phyloP scores from a whole-genome alignment of 1,139 yeast genomes.

The Meyerozyma elateridarum region DNA sequence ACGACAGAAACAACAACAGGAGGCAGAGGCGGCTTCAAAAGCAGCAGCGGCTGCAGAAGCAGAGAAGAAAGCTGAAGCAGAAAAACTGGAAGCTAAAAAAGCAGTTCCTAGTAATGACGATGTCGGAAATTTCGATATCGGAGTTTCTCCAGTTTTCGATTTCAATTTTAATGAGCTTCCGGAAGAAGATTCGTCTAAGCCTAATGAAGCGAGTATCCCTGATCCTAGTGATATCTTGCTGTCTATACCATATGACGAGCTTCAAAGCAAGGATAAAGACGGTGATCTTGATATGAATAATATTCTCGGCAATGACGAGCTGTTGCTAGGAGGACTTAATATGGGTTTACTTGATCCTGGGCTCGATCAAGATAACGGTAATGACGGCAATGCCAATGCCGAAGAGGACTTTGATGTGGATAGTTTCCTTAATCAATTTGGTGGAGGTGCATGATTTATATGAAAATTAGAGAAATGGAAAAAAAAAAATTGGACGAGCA shows the following conservation, averaged over 20 bases:
- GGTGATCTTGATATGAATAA: constrained; percentile 39
- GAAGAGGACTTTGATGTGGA: constrained; percentile 44
- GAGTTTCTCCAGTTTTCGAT: constrained; percentile 26
- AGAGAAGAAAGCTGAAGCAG: constrained; percentile 9
- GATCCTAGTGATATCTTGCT: constrained; percentile 39
- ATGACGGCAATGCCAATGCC: constrained; percentile 21
- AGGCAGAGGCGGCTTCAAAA: constrained; percentile 8
- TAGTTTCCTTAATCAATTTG: constrained; percentile 43
- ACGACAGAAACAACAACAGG: constrained; percentile 8
- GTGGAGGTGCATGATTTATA: constrained; percentile 26
- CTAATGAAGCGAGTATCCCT: constrained; percentile 21
- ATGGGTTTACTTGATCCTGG: constrained; percentile 40
- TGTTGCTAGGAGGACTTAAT: constrained; percentile 41
- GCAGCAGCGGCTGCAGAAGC: constrained; percentile 8
- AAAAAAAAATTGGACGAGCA: no score
- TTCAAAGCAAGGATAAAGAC: constrained; percentile 13
- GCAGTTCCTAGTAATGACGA: constrained; percentile 12
- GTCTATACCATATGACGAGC: constrained; percentile 25
- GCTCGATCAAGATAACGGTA: constrained; percentile 17
- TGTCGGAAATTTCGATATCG: constrained; percentile 8
- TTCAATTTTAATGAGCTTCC: constrained; percentile 23
- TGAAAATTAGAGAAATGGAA: no score
- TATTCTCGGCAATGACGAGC: constrained; percentile 39
- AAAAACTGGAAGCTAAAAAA: constrained; percentile 12
- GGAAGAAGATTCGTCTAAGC: constrained; percentile 10